Conservation (phyloP, 495 filamentous ascomycete genomes). For the Cetradonia linearis region DNA sequence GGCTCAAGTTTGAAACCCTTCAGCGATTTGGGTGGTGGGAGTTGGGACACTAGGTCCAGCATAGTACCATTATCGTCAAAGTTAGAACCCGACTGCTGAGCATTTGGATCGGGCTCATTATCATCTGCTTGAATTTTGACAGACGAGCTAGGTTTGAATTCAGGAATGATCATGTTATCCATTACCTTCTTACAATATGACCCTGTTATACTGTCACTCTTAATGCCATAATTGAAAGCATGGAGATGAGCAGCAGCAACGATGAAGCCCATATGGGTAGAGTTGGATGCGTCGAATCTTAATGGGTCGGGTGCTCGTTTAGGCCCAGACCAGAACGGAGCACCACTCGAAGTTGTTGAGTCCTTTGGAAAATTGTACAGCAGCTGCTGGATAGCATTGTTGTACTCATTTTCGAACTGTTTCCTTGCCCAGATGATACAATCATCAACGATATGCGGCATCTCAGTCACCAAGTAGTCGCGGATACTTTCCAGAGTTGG, state of each 20-base stretch:
- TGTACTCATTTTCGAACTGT: conserved; percentile 94
- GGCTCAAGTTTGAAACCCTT: conserved; percentile 78
- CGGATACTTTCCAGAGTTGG: conserved; percentile 83
- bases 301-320: conserved; percentile 92
- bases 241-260: conserved; percentile 85
- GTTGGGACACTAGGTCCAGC: conserved; percentile 48
- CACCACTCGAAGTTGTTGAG: conserved; percentile 72
- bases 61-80: conserved; percentile 68
- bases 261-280: conserved; percentile 77
- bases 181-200: conserved; percentile 65
- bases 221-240: conserved; percentile 96
- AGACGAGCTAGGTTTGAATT: conserved; percentile 82
- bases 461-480: conserved; percentile 85
- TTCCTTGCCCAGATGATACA: conserved; percentile 89
- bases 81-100: conserved; percentile 38
- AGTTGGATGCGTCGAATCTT: conserved; percentile 74
- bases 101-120: conserved; percentile 89
- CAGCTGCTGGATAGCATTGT: conserved; percentile 92
- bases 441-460: conserved; percentile 87
- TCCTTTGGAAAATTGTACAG: conserved; percentile 98
- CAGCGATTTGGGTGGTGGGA: conserved; percentile 71
- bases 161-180: conserved; percentile 89
- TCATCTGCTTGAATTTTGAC: conserved; percentile 98
- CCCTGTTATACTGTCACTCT: conserved; percentile 58
- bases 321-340: conserved; percentile 96